These are phyloP conservation scores for Hymenoscyphus fructigenus DNA, from an alignment of 2,329 filamentous ascomycete genomes.

Conservation along the genomic window DNA sequence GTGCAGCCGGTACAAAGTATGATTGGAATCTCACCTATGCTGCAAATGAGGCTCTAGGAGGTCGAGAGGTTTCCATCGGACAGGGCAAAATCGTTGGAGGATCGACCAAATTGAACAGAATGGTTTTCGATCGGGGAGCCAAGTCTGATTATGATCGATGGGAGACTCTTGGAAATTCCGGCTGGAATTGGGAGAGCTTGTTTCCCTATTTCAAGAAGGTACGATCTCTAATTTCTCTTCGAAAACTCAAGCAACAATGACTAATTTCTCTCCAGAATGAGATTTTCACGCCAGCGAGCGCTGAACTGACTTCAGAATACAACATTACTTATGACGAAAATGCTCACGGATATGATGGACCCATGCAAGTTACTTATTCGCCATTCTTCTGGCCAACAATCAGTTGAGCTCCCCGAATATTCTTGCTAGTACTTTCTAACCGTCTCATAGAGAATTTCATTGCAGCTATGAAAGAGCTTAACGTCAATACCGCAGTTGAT, in stretches of 20 bases:
- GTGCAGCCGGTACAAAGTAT: not conserved
- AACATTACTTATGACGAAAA: not conserved
- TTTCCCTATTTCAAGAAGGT: slow-evolving; percentile 14
- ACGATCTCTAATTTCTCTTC: not conserved
- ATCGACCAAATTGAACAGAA: not conserved
- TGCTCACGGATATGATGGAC: not conserved
- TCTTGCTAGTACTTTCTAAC: not conserved
- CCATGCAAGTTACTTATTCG: not conserved
- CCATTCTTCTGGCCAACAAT: slow-evolving; percentile 2
- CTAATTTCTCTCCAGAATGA: not conserved
- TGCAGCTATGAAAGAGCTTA: not conserved
- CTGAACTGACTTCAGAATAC: not conserved
- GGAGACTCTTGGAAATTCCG: slow-evolving; percentile 6
- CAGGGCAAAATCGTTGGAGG: slow-evolving; percentile 6
- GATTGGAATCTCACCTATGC: slow-evolving; percentile 1
- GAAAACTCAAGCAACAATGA: not conserved
- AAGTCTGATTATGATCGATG: slow-evolving; percentile 9
- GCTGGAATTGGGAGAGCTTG: slow-evolving; percentile 4
- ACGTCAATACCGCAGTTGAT: not conserved
- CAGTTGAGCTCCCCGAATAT: not conserved
- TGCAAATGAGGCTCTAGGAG: not conserved
- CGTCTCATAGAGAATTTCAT: not conserved
- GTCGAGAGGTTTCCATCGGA: no score
- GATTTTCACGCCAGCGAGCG: slow-evolving; percentile 6
- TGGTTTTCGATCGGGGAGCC: not conserved